Base-by-base conservation (phyloP, 2,329 filamentous ascomycete genomes). In the Sclerotinia sclerotiorum region DNA sequence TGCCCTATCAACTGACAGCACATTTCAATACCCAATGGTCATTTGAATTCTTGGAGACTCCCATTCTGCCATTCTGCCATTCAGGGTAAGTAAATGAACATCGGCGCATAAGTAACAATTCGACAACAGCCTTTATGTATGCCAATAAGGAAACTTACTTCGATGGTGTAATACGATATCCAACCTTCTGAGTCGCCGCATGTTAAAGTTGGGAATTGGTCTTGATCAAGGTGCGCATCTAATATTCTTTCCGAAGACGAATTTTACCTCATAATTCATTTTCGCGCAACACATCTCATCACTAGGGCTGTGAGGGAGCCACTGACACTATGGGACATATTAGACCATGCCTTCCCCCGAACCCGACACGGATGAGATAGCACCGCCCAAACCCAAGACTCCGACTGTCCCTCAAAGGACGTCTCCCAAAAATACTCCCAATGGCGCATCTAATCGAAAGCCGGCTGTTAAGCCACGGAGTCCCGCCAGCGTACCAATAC, bases 401-500 rank as follows among this genome's bases (percentile, higher is more conserved):
- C 60, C 67, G 51, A 69, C 70, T 39, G 71, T 71, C 21, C 65
- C 27, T 48, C 67, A 68, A 44, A 70, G 70, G 48, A 65, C 66
- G 52, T 60, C 72, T 10, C 69, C 70, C 48, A 74, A 70, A 51
- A 64, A 65, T 57, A 70, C 71, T 69, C 70, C 72, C 42, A 71
- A 73, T 72, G 71, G 67, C 17, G 72, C 73, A 21, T 70, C 73
- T 3, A 58, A 63, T 51, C 68, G 67, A 35, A 75, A 73, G 61
- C 29, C 69, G 24, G 69, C 68, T 46, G 62, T 69, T 17, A 73
- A 73, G 57, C 65, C 65, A 15, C 66, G 61, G 32, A 74, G 72
- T 10, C 74, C 76, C 3, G 72, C 70, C 42, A 74, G 72, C 44
- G 75, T 73, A 19, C 75, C 76, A n/a, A 72, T 70, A 29, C 71